Evolutionary conservation across 805 yeast species (phyloP).

Genomic region (Alloascoidea africana): DNA sequence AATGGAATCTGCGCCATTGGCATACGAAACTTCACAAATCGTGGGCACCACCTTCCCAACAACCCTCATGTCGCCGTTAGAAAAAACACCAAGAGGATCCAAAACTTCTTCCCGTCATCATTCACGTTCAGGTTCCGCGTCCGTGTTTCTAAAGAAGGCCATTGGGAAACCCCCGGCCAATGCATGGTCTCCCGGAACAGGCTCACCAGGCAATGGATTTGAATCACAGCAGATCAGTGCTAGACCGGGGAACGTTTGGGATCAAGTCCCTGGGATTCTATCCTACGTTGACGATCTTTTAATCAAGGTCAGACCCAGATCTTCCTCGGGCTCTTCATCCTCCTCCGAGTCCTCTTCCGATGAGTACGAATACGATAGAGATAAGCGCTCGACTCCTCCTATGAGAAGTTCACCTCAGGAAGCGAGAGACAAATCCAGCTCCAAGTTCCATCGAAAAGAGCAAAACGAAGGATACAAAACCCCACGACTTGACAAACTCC

Average conservation of each 20-base stretch:
- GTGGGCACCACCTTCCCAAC: conserved; percentile 2
- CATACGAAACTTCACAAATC: conserved; percentile 3
- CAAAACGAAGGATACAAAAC: neutral
- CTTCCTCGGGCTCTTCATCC: neutral
- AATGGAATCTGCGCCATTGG: conserved; percentile 1
- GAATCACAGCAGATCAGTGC: too few relatives aligned
- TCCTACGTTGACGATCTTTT: neutral
- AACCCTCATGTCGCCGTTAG: neutral
- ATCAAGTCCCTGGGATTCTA: conserved; percentile 1
- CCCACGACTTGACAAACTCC: neutral
- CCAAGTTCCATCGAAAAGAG: too few relatives aligned
- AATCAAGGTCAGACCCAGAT: neutral
- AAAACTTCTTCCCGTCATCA: neutral
- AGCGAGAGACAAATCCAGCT: too few relatives aligned
- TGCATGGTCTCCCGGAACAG: neutral
- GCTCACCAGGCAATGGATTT: neutral
- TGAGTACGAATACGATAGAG: neutral
- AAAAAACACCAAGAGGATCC: neutral
- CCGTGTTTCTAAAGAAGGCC: too few relatives aligned
- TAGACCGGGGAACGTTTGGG: too few relatives aligned
- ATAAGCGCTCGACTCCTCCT: too few relatives aligned
- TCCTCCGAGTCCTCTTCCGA: neutral
- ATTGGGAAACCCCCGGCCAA: neutral
- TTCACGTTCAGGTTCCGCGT: too few relatives aligned
- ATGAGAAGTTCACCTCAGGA: too few relatives aligned